phyloP scores from a whole-genome alignment of 129 eudicot genomes.

The Escallonia herrerae region DNA sequence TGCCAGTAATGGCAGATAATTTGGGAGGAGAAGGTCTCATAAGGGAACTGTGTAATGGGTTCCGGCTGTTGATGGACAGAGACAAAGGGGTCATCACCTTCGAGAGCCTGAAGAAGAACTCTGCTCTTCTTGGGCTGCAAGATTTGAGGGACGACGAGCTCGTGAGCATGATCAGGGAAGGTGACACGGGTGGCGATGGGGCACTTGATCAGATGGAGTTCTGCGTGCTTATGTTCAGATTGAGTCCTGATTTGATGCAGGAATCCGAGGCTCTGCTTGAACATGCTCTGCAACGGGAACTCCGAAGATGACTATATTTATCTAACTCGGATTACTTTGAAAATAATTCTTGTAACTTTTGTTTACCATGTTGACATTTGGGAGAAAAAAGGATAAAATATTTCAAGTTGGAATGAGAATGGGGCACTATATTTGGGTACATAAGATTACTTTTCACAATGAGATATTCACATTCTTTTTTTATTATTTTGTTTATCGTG shows the following conservation, averaged over 20 bases:
- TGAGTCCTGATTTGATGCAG: conserved; percentile 55
- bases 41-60: conserved; percentile 51
- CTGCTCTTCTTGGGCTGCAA: conserved; percentile 37
- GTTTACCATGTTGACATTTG: not conserved
- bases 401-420: not conserved
- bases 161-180: conserved; percentile 45
- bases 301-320: not conserved
- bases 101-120: conserved; percentile 57
- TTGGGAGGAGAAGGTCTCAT: conserved; percentile 56
- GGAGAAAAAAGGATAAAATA: not conserved
- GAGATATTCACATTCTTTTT: too few relatives aligned
- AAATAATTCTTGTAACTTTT: not conserved
- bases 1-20: conserved; percentile 40
- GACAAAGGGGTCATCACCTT: conserved; percentile 42
- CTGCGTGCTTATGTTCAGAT: conserved; percentile 58
- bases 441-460: too few relatives aligned
- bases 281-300: conserved; percentile 39
- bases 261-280: conserved; percentile 51
- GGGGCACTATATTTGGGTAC: not conserved
- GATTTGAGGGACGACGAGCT: conserved; percentile 47
- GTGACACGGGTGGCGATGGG: conserved; percentile 54
- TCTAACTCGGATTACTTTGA: not conserved
- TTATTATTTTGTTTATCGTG: too few relatives aligned
- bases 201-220: conserved; percentile 56
- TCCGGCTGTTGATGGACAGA: conserved; percentile 37